Evolutionary conservation across 2,329 filamentous ascomycete genomes (phyloP), one percentile per base, ranked within the genome.

Genomic region (Nannizzia gypsea): DNA sequence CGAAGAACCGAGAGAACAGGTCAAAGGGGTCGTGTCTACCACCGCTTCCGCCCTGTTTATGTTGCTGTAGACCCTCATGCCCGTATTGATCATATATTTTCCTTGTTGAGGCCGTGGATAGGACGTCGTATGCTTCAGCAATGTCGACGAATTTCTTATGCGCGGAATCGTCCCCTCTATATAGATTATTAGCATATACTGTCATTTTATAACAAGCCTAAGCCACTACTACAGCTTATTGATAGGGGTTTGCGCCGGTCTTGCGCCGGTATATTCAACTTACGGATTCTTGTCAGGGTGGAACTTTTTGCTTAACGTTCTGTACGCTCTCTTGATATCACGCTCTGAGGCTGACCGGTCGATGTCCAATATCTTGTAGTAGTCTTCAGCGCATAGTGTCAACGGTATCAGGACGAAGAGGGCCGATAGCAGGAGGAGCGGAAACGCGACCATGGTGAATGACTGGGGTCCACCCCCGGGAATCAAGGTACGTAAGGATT

Each of bases 261-360:
- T 42, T 36, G 36, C 11, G 36, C 50, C 9, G 20, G 44, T 36
- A 44, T 11, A 50, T 52, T 28, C n/a, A 15, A 77, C 87, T 68
- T 82, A 93, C 87, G 92, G 90, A 68, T 97, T 97, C 82, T 99
- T 99, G 75, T 99, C 93, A 2, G 93, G 93, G 71, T 99, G 93
- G 73, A 83, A 96, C 73, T 95, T 95, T 75, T 97, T 97, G 78
- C 89, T 95, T 9, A 99, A 80, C 62, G 84, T 86, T 62, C 91
- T 84, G 75, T 99, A 99, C 22, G 93, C 91, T 52, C 88, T 88
- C 75, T 99, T 99, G 71, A 99, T 87, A 68, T 97, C 87, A 69
- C 86, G 85, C 59, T 96, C 90, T 54, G 83, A 86, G 15, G 92
- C 92, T 62, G 86, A 80, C 69, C 84, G 90, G 69, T 86, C 82